These are phyloP conservation scores for Ustanciosporium gigantosporum DNA, from an alignment of 1,284 basidiomycete genomes.

Conservation along the genomic window DNA sequence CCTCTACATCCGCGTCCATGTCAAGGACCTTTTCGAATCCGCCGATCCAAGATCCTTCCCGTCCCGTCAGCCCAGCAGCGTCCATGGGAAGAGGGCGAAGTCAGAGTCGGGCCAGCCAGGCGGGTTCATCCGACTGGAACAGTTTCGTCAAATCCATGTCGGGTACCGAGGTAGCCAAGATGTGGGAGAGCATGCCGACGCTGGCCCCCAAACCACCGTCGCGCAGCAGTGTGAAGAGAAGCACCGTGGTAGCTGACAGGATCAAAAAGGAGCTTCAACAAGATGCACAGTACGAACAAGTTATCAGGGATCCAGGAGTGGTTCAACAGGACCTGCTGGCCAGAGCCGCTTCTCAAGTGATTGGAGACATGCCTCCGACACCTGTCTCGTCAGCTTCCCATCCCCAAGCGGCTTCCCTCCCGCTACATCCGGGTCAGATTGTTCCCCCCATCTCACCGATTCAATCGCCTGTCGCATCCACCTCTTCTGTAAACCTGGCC, in stretches of 20 bases:
- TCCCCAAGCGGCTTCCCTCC: constrained; percentile 8
- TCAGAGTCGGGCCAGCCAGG: constrained; percentile 5
- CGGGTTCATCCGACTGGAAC: constrained; percentile 46
- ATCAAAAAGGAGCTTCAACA: constrained; percentile 50
- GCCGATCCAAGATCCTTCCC: constrained; percentile 8
- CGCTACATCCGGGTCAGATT: constrained; percentile 27
- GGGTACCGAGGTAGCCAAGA: constrained; percentile 43
- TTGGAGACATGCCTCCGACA: constrained; percentile 35
- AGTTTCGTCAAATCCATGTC: constrained; percentile 50
- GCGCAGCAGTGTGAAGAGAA: constrained; percentile 13
- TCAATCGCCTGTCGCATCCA: constrained; percentile 25
- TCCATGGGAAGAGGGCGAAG: constrained; percentile 17
- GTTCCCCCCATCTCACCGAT: constrained; percentile 24
- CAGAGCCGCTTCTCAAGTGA: constrained; percentile 48
- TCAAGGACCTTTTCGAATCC: background rate
- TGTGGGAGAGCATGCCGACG: constrained; percentile 40
- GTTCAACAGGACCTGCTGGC: constrained; percentile 42
- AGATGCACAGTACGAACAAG: constrained; percentile 48
- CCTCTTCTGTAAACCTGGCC: constrained; percentile 19
- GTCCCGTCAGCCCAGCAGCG: constrained; percentile 32
- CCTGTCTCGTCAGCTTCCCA: constrained; percentile 12
- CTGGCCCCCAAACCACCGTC: constrained; percentile 16
- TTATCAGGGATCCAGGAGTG: constrained; percentile 36
- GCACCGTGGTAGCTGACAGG: constrained; percentile 36
- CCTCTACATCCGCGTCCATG: constrained; percentile 2